Conservation (phyloP, 148 eudicot genomes). For the Rhododendron ferrugineum region DNA sequence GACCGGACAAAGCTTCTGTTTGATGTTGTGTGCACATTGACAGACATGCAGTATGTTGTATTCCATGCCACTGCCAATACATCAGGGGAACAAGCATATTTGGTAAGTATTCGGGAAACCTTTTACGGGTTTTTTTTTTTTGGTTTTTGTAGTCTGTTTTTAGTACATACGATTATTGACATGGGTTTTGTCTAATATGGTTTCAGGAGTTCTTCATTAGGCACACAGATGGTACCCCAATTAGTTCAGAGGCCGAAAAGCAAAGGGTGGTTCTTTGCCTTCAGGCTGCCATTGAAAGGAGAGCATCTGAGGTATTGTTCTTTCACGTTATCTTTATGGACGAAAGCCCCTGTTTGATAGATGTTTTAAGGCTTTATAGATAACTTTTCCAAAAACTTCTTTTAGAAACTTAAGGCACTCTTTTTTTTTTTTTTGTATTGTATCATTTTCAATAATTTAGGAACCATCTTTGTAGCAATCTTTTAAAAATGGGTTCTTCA, state of each 20-base stretch:
- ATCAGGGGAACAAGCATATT: constrained; percentile 41
- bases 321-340: neutral
- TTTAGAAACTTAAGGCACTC: neutral
- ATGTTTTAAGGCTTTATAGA: neutral
- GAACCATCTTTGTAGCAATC: neutral
- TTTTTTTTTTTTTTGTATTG: no score
- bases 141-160: neutral
- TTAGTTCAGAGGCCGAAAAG: constrained; percentile 83
- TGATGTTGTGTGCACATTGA: constrained; percentile 81
- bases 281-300: constrained; percentile 71
- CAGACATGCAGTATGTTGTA: constrained; percentile 87
- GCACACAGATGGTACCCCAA: constrained; percentile 80
- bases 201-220: constrained; percentile 86
- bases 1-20: constrained; percentile 79
- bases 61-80: constrained; percentile 80
- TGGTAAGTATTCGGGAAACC: constrained; percentile 41
- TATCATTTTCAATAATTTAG: neutral
- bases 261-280: constrained; percentile 77
- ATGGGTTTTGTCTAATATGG: neutral
- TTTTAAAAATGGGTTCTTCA: neutral
- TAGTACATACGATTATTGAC: neutral
- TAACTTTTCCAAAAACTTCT: neutral
- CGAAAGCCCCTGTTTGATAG: neutral
- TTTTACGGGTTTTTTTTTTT: neutral
- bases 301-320: constrained; percentile 65